Evolutionary conservation across 2,329 filamentous ascomycete species (phyloP).

Genomic region (Paradendryphiella salina): DNA sequence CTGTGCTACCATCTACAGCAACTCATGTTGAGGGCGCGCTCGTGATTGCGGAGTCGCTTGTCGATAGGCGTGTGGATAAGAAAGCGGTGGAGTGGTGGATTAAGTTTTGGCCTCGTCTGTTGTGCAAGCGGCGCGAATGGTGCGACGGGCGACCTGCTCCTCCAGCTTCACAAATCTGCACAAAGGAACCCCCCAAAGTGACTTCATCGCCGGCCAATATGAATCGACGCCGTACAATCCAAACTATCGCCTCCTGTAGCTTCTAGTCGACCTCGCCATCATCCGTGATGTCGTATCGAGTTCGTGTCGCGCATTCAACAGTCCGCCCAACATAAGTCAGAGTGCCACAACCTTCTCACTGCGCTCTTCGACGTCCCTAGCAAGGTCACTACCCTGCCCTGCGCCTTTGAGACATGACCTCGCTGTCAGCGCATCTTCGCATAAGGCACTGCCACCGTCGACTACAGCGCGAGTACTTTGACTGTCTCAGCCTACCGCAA

Average conservation of each 20-base stretch:
- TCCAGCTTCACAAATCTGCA: constrained; percentile 19
- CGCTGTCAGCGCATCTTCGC: constrained; percentile 12
- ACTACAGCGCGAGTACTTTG: background rate
- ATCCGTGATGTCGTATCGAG: background rate
- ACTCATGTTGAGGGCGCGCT: constrained; percentile 1
- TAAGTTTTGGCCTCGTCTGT: constrained; percentile 11
- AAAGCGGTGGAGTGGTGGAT: constrained; percentile 5
- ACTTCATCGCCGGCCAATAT: constrained; percentile 11
- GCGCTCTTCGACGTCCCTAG: background rate
- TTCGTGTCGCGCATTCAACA: constrained; percentile 1
- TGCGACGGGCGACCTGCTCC: constrained; percentile 8
- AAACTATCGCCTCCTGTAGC: constrained; percentile 2
- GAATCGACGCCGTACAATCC: constrained; percentile 9
- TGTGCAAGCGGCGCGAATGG: constrained; percentile 11
- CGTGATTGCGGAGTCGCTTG: constrained; percentile 9
- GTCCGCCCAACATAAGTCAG: constrained; percentile 6
- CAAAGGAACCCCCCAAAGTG: constrained; percentile 9
- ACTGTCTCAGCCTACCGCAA: constrained; percentile 5
- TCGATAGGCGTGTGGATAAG: constrained; percentile 9
- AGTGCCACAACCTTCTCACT: constrained; percentile 5
- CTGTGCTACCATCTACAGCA: constrained; percentile 3
- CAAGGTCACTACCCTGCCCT: constrained; percentile 8
- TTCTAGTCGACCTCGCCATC: constrained; percentile 2
- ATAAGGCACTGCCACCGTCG: constrained; percentile 18
- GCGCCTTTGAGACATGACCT: constrained; percentile 9